Conservation (phyloP, 2,329 filamentous ascomycete genomes). For the Paraconiothyrium sp. region DNA sequence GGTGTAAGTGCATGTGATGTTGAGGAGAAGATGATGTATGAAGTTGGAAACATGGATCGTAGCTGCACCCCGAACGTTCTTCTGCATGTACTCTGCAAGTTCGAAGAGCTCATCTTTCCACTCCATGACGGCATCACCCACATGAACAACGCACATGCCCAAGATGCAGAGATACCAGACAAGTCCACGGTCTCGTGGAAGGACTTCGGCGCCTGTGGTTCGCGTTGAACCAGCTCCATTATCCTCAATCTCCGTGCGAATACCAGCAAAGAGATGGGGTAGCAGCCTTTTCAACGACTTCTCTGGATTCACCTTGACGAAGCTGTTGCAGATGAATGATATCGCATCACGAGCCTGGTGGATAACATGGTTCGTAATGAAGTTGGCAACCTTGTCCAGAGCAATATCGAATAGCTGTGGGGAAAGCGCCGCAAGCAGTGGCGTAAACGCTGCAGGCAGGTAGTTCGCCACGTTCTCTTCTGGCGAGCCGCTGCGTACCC, state of each 20-base stretch:
- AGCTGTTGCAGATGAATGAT: slow-evolving; percentile 96
- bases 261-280: slow-evolving; percentile 88
- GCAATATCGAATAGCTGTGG: slow-evolving; percentile 93
- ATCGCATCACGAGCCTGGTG: slow-evolving; percentile 97
- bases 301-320: slow-evolving; percentile 94
- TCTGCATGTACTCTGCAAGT: slow-evolving; percentile 95
- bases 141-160: slow-evolving; percentile 97
- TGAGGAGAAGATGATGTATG: slow-evolving; percentile 93
- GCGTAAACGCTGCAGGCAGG: slow-evolving; percentile 87
- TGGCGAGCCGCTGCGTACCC: slow-evolving; percentile 87
- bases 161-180: slow-evolving; percentile 98
- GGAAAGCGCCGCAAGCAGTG: slow-evolving; percentile 88
- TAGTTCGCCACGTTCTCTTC: slow-evolving; percentile 98
- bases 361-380: slow-evolving; percentile 92
- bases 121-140: slow-evolving; percentile 86
- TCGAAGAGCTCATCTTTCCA: slow-evolving; percentile 90
- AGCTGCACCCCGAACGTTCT: slow-evolving; percentile 90
- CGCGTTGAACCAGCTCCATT: slow-evolving; percentile 95
- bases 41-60: slow-evolving; percentile 98
- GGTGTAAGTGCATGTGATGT: slow-evolving; percentile 93
- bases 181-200: slow-evolving; percentile 89
- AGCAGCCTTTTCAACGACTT: slow-evolving; percentile 92
- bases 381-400: slow-evolving; percentile 89
- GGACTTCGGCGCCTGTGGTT: slow-evolving; percentile 90
- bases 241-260: slow-evolving; percentile 95